Evolutionary conservation across 805 yeast species (phyloP), one percentile per base, ranked within the genome.

Genomic region (Kodamaea nitidulidarum): DNA sequence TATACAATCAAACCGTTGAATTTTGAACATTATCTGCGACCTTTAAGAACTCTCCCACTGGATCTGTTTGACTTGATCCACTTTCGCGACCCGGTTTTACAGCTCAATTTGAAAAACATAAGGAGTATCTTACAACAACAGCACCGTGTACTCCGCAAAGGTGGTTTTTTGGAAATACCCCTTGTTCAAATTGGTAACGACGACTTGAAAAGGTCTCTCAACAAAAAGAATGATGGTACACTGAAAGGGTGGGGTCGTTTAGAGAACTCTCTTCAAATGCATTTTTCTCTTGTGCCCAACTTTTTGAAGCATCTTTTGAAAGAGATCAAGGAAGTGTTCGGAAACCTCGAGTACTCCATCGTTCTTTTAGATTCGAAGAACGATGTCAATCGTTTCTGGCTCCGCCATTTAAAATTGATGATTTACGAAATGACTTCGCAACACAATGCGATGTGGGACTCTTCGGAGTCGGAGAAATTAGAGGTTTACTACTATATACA

Each of bases 131-230:
- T 67, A 2, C 30, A 43, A 5, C 68, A 69, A 40, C 65, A 66
- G 38, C 42, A 61, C 40, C 49, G 74, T 21, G 55, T 68, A 15
- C 51, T 69, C 36, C 59, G 57, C 39, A 44, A 39, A 4, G 71
- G 63, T 1, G 74, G 73, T 2, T 34, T 46, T 2, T 39, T 68
- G 8, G 71, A 67, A 37, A 31, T 61, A 8, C 69, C 70, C 2
- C 27, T 52, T 5, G 43, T 58, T 7, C 38, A 36, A 22, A 21
- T 42, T 15, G 50, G 50, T 4, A 32, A 36, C 10, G 50, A 47
- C 26, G 22, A 35, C 5, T 34, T 47, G 14, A 44, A 39, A 15
- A 28, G 32, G 20, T 26, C 32, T 8, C 36, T 47, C 21, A 39
- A 44, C 17, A 28, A 25, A 7, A 26, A 36, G n/a, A 21, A 15